phyloP scores from a whole-genome alignment of 2,329 filamentous ascomycete genomes.

The Alternaria brassicae region DNA sequence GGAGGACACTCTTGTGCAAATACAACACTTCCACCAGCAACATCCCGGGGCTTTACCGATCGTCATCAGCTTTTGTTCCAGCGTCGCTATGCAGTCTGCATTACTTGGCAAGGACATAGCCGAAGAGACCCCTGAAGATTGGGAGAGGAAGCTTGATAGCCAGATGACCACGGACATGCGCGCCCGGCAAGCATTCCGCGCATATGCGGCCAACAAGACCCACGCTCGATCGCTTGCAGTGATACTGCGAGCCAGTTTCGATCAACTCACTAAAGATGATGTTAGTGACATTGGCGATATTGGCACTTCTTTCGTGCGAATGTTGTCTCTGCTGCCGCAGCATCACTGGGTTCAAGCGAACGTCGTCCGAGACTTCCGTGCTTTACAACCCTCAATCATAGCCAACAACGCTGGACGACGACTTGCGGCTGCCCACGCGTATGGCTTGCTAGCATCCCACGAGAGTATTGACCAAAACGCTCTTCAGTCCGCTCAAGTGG shows the following conservation, averaged over 20 bases:
- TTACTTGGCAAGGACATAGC: constrained; percentile 54
- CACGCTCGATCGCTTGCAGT: constrained; percentile 49
- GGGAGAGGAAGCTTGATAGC: constrained; percentile 80
- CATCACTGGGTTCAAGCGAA: constrained; percentile 44
- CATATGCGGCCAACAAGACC: constrained; percentile 52
- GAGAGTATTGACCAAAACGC: constrained; percentile 50
- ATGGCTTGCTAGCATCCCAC: constrained; percentile 80
- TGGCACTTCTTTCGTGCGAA: constrained; percentile 60
- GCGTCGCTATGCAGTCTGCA: constrained; percentile 66
- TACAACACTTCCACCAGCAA: constrained; percentile 43
- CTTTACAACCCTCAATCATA: constrained; percentile 66
- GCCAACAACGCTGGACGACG: constrained; percentile 77
- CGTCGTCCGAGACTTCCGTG: constrained; percentile 48
- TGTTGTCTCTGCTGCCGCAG: constrained; percentile 64
- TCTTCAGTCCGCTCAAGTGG: constrained; percentile 54
- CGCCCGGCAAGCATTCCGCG: constrained; percentile 66
- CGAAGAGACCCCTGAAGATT: constrained; percentile 74
- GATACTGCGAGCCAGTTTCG: constrained; percentile 56
- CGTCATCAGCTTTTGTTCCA: constrained; percentile 73
- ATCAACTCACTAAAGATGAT: constrained; percentile 52
- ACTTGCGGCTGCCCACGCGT: constrained; percentile 69
- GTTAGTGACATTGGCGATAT: constrained; percentile 54
- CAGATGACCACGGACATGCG: constrained; percentile 73
- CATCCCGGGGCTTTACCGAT: constrained; percentile 66
- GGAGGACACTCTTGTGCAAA: constrained; percentile 33